Evolutionary conservation across 2,329 filamentous ascomycete species (phyloP).

Genomic region (Trichoderma sp.): DNA sequence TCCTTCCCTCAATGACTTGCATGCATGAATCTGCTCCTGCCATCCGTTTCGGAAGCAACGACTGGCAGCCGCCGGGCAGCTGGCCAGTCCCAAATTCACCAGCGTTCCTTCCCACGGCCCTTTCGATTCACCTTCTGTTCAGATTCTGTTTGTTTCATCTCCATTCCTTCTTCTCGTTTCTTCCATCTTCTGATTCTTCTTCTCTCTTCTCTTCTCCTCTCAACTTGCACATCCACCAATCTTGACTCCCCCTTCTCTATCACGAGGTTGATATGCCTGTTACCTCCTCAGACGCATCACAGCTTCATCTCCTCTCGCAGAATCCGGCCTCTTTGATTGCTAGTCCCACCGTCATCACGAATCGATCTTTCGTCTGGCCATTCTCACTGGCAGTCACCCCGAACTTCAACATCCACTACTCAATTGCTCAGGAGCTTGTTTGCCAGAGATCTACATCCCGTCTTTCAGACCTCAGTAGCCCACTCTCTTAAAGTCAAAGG

Average conservation of each 20-base stretch:
- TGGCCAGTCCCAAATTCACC: conserved; percentile 1
- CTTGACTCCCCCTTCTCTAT: not conserved
- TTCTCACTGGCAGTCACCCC: not conserved
- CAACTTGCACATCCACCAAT: not conserved
- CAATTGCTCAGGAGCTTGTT: not conserved
- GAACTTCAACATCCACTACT: not conserved
- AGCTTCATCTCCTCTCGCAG: not conserved
- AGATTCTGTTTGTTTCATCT: not conserved
- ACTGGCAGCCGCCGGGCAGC: conserved; percentile 20
- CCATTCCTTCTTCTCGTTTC: not conserved
- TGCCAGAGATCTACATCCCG: not conserved
- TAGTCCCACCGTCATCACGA: not conserved
- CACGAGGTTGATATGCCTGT: not conserved
- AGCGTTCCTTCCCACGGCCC: not conserved
- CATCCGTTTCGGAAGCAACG: not conserved
- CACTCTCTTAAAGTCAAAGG: not conserved
- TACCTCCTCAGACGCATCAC: not conserved
- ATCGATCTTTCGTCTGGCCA: not conserved
- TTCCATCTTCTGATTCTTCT: not conserved
- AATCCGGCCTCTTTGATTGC: not conserved
- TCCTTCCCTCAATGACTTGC: not conserved
- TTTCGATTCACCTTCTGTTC: not conserved
- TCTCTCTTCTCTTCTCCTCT: not conserved
- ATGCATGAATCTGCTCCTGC: conserved; percentile 10
- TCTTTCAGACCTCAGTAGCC: not conserved